Base-by-base conservation (phyloP, 768 basidiomycete species). In the Tricholoma furcatifolium region DNA sequence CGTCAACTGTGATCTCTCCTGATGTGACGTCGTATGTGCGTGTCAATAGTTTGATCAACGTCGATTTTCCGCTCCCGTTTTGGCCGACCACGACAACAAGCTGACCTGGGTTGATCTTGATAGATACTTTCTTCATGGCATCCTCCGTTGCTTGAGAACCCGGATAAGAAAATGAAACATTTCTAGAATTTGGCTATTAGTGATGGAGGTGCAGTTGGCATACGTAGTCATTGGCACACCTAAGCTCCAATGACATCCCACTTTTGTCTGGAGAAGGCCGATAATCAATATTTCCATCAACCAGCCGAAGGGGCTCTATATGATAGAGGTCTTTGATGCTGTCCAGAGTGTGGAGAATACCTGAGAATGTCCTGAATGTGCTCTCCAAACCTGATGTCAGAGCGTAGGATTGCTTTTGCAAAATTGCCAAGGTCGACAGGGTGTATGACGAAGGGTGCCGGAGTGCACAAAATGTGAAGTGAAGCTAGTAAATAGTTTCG, bases 81-180 rank as follows among this genome's bases (percentile, higher is more conserved):
- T 65, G 65, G 20, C 83, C 81, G 3, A 84, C 82, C 20, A 84
- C 64, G 31, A 83, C 74, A n/a, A 80, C 75, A 8, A 82, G 68
- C 21, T 76, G 70, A 2, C 80, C 80, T 0, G 76, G 60, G 11
- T 72, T 65, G 54, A 83, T 75, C 2, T 62, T 62, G n/a, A 82
- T 62, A 1, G 75, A 73, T 9, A 82, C 62, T 38, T 71, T 58
- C 15, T 66, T 60, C 8, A 81, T 54, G 9, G 71, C 74, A 20
- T 66, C 67, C 1, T 48, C 67, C 12, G 66, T 66, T 32, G 72
- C 66, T 34, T 66, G 66, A 15, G 70, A 71, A 0, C 80, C 80
- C 6, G 56, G 59, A 55, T 86, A 85, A 14, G 67, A 62, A 54
- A 85, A 85, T 0, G 68, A 70, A 0, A 83, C 74, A 47, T 82